Conservation (phyloP, 2,329 filamentous ascomycete genomes). For the Fusarium metavorans region DNA sequence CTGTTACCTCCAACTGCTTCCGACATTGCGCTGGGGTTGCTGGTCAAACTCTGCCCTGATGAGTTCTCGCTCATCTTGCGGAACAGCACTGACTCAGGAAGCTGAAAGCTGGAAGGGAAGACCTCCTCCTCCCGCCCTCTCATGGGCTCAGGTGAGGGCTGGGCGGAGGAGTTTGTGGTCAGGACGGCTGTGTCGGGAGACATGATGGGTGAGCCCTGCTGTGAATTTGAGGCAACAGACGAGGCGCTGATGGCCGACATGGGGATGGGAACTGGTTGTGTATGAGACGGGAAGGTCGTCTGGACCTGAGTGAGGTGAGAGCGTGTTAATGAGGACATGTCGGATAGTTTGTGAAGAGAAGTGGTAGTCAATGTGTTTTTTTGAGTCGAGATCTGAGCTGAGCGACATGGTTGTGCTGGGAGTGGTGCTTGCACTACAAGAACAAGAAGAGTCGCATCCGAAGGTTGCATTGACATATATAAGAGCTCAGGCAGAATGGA, state of each 20-base stretch:
- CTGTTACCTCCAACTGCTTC: slow-evolving; percentile 62
- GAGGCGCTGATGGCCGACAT: slow-evolving; percentile 68
- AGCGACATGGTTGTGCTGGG: slow-evolving; percentile 41
- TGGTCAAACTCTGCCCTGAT: slow-evolving; percentile 70
- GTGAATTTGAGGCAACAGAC: slow-evolving; percentile 66
- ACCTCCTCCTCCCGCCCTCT: slow-evolving; percentile 67
- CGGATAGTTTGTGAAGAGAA: slow-evolving; percentile 45
- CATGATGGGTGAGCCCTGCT: slow-evolving; percentile 68
- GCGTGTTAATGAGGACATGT: slow-evolving; percentile 56
- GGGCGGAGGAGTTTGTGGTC: slow-evolving; percentile 72
- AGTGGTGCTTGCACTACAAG: slow-evolving; percentile 39
- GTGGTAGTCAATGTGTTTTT: slow-evolving; percentile 37
- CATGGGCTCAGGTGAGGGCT: slow-evolving; percentile 74
- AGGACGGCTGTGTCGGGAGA: slow-evolving; percentile 65
- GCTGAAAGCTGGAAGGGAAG: slow-evolving; percentile 68
- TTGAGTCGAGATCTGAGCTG: slow-evolving; percentile 42
- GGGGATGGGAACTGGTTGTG: slow-evolving; percentile 55
- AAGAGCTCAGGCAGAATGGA: slow-evolving; percentile 48
- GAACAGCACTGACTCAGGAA: slow-evolving; percentile 78
- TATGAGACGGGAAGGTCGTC: slow-evolving; percentile 56
- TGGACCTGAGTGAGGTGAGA: slow-evolving; percentile 62
- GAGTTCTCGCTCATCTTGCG: slow-evolving; percentile 71
- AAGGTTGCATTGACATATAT: slow-evolving; percentile 55
- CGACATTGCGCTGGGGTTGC: slow-evolving; percentile 68
- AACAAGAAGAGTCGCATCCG: slow-evolving; percentile 42